Conservation (phyloP, 306 rosid species). For the Ormosia emarginata region DNA sequence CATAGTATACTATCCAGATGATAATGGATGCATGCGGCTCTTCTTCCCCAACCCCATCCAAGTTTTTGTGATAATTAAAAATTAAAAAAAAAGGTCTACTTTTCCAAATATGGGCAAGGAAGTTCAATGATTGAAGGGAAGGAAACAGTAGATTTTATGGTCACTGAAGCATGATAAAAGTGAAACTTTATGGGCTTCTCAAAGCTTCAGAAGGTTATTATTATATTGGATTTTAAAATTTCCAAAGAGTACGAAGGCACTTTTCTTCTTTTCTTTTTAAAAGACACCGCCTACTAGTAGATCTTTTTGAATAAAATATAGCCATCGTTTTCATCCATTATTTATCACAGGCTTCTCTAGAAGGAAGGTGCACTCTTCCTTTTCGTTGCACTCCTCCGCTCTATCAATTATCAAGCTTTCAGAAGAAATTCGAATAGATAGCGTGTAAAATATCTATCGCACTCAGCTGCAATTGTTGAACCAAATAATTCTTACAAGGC, state of each 20-base stretch:
- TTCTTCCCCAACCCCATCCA: background rate
- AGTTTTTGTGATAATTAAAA: background rate
- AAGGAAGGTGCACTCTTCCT: constrained; percentile 6
- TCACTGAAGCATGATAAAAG: constrained; percentile 16
- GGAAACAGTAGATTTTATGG: background rate
- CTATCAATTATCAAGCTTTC: background rate
- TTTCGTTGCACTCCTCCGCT: background rate
- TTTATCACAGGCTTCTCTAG: constrained; percentile 10
- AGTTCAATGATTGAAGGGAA: constrained; percentile 30
- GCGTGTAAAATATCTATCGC: constrained; percentile 18
- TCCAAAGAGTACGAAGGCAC: background rate
- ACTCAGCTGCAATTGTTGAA: constrained; percentile 17
- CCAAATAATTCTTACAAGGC: background rate
- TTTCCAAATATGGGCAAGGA: background rate
- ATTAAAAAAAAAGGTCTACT: background rate
- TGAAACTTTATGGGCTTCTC: constrained; percentile 22
- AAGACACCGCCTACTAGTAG: background rate
- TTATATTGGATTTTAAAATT: background rate
- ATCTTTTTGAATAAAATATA: constrained; percentile 16
- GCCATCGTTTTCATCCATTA: background rate
- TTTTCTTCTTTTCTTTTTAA: background rate
- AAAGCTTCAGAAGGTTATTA: constrained; percentile 3
- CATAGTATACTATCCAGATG: too few relatives aligned
- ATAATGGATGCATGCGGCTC: background rate
- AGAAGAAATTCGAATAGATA: background rate